Evolutionary conservation across 305 asterid species (phyloP), one percentile per base, ranked within the genome.

Genomic region (Andrographis paniculata): DNA sequence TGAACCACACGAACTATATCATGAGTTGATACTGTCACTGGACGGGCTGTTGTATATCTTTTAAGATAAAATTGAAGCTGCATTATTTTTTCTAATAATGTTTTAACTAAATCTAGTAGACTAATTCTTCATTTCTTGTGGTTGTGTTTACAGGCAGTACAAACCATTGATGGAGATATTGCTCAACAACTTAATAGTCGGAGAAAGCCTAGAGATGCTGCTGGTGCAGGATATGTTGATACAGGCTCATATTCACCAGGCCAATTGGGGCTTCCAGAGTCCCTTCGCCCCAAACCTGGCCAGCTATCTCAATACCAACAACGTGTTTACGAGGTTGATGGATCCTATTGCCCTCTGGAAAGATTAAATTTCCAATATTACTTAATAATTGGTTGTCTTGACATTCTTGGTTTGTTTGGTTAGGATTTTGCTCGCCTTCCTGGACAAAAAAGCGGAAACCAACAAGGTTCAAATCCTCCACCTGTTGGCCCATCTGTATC

Each of bases 381-480:
- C 38, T 33, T 4, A n/a, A 23, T 44, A 20, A 4, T 53, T 45
- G 18, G 38, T 53, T 59, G 24, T 20, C n/a, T 36, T 64, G 61
- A 27, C 41, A 37, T 59, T 18, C 60, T 23, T 43, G 45, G 0
- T 17, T 33, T 17, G 36, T 24, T 45, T 42, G 48, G 62, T 52
- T 55, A 75, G 99, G 99, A 92, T 71, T 92, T 92, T 73, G 94
- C 94, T 61, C 80, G 94, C 67, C 74, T 92, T 51, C 99, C 94
- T 14, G 84, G 91, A 63, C 95, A 84, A 77, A 92, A 82, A 50
- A 88, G 84, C 59, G 64, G 95, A 14, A 61, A 75, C 65, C 94
- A 79, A 8, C 30, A 24, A 64, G 76, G 65, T 75, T 76, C 94
- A 46, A 83, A 66, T 61, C 67, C 79, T 44, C 70, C 69, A 49